Conservation (phyloP, 2,329 filamentous ascomycete species). For the Penicillium sp. region DNA sequence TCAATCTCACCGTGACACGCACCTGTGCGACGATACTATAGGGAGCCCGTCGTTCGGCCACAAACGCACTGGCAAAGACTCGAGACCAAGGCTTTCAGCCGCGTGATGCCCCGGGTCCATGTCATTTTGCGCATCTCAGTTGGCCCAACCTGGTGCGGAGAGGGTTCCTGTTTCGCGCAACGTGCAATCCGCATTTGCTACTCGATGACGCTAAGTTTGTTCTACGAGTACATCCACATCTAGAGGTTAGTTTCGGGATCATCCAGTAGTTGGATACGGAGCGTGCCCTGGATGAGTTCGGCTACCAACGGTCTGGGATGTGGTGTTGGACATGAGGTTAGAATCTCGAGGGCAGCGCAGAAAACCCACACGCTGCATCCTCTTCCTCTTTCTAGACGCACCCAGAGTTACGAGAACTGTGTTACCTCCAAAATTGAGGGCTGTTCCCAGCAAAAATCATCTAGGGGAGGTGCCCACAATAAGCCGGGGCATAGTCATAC, state of each 20-base stretch:
- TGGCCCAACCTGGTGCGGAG: neutral
- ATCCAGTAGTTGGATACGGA: neutral
- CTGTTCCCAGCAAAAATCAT: neutral
- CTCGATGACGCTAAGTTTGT: neutral
- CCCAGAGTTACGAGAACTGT: conserved; percentile 12
- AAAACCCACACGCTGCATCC: neutral
- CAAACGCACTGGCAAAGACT: conserved; percentile 10
- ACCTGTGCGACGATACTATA: conserved; percentile 21
- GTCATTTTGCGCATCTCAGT: conserved; percentile 8
- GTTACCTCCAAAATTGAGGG: neutral
- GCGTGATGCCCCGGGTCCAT: conserved; percentile 11
- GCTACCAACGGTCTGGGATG: conserved; percentile 15
- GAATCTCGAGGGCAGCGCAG: neutral
- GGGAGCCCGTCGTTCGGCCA: conserved; percentile 14
- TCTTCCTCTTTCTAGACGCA: conserved; percentile 8
- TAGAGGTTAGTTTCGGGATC: neutral
- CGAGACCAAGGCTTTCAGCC: conserved; percentile 10
- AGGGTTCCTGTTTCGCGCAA: neutral
- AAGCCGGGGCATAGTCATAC: neutral
- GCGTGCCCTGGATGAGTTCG: conserved; percentile 7
- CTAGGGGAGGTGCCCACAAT: neutral
- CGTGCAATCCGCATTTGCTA: neutral
- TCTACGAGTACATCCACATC: neutral
- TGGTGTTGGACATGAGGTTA: conserved; percentile 9
- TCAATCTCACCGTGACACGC: conserved; percentile 30